Evolutionary conservation across 2,329 filamentous ascomycete genomes (phyloP), one percentile per base, ranked within the genome.

Genomic region (Aspergillus flavus): DNA sequence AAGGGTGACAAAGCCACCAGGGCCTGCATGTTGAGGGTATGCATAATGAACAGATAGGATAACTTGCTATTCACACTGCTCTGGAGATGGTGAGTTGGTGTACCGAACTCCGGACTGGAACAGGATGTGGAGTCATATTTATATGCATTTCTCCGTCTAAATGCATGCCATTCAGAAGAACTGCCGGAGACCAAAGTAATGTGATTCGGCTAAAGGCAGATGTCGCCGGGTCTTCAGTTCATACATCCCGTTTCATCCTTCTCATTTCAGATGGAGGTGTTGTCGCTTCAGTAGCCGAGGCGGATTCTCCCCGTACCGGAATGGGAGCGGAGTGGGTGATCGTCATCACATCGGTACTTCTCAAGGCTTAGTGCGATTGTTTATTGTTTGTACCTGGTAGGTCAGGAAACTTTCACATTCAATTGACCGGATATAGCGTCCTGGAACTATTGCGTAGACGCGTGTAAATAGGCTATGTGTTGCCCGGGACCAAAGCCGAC

Each of bases 1-100:
- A 68, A 56, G 26, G 68, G 63, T 16, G 65, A 32, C 6, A 73
- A 55, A 16, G 64, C 61, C 52, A 67, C 58, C 10, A 71, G n/a
- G 53, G 61, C 63, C 55, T 58, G 62, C 70, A 73, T 72, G 26
- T 57, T 69, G 64, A 59, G 12, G 16, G 50, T 52, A 7, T 61
- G 50, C 62, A 67, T 66, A 14, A 28, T 59, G 26, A 59, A 21
- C 2, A 0, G 45, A 28, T 6, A 28, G 19, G 11, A 4, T 26
- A 26, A 28, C 16, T 12, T 30, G 23, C 2, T 30, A 19, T 4
- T 7, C 26, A n/a, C 26, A 14, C 7, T 52, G 11, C 7, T 52
- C 19, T 52, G 19, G 9, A 36, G 26, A 34, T 52, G 21, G 16
- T 36, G 43, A n/a, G 21, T 21, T 50, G 57, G 6, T 32, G 14